Percentiles rank a stretch among this genome's conserved stretches.
phyloP scores from a whole-genome alignment of 495 filamentous ascomycete species.

The Xylaria telfairii region DNA sequence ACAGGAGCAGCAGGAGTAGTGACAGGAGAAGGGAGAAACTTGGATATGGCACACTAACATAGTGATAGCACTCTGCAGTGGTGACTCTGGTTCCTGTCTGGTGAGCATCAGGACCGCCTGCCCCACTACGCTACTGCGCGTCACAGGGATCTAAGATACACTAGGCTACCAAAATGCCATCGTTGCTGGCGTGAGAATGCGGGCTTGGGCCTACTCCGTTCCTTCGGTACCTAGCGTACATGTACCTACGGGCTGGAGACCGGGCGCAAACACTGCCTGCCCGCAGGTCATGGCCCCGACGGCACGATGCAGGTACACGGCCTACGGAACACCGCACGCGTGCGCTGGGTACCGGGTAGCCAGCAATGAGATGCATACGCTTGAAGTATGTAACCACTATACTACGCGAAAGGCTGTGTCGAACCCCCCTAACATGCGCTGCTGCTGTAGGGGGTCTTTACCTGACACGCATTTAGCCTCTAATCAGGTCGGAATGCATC shows the following conservation, averaged over 20 bases:
- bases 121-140: slow-evolving; percentile 27
- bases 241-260: no score
- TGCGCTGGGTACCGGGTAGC: no score
- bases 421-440: background rate
- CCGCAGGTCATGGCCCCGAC: background rate
- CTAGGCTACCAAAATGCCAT: slow-evolving; percentile 16
- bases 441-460: background rate
- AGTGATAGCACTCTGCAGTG: background rate
- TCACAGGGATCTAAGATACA: slow-evolving; percentile 23
- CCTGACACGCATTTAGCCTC: background rate
- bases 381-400: no score
- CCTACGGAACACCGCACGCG: background rate
- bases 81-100: no score
- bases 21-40: slow-evolving; percentile 9
- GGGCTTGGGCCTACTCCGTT: background rate
- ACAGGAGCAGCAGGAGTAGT: background rate
- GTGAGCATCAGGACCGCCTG: slow-evolving; percentile 23
- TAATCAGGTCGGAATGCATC: background rate
- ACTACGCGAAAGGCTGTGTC: no score
- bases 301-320: background rate
- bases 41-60: background rate
- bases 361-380: no score
- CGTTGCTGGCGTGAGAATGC: background rate
- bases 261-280: background rate
- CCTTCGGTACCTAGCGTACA: background rate